Conservation (phyloP, 177 flowering plant genomes). For the Vitis hybrid region DNA sequence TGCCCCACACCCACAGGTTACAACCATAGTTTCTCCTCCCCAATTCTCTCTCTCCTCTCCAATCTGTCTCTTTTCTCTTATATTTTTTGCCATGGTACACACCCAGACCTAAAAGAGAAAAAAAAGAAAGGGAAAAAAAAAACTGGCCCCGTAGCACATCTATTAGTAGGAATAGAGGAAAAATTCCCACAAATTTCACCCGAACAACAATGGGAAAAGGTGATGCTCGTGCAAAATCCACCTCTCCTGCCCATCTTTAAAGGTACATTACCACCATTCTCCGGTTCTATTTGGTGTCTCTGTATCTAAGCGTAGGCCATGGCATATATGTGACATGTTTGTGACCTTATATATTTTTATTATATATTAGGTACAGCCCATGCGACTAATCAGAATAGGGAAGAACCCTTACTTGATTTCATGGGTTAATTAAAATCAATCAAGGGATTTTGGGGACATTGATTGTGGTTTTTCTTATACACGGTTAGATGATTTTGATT, state of each 20-base stretch:
- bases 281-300: slow-evolving; percentile 1
- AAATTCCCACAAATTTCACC: slow-evolving; percentile 1
- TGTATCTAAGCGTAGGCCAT: not conserved
- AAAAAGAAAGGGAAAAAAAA: not conserved
- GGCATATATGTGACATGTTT: slow-evolving; percentile 2
- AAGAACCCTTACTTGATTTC: slow-evolving; percentile 3
- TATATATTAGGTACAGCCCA: no score
- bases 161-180: no score
- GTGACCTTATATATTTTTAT: slow-evolving; percentile 8
- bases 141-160: no score
- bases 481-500: slow-evolving; percentile 5
- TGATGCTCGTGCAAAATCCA: slow-evolving; percentile 7
- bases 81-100: no score
- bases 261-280: slow-evolving; percentile 13
- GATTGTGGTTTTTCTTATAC: slow-evolving; percentile 6
- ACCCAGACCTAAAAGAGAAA: not conserved
- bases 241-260: slow-evolving; percentile 13
- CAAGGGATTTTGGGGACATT: slow-evolving; percentile 9
- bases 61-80: not conserved
- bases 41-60: not conserved
- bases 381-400: not conserved
- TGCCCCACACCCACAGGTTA: not conserved
- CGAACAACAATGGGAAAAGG: slow-evolving; percentile 9
- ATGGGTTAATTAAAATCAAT: slow-evolving; percentile 1
- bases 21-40: no score